These are phyloP conservation scores for Podaxis sp. DNA, from an alignment of 768 basidiomycete species.

Conservation along the genomic window DNA sequence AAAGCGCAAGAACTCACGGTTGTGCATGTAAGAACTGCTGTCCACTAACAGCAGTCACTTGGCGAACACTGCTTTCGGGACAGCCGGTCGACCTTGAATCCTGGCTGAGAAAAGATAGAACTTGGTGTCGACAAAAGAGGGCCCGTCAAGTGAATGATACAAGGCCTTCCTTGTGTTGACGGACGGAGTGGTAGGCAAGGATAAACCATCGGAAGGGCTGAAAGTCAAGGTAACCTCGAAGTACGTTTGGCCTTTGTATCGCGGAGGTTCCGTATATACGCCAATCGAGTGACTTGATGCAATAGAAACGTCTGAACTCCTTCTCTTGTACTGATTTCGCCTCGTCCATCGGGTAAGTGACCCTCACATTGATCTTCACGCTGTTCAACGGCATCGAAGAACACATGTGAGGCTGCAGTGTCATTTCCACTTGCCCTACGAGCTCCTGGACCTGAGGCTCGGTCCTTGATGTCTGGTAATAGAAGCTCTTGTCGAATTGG, in stretches of 20 bases:
- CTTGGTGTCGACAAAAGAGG: constrained; percentile 12
- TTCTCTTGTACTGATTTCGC: neutral
- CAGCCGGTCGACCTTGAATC: neutral
- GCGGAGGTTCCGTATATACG: neutral
- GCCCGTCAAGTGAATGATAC: neutral
- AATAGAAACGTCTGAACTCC: neutral
- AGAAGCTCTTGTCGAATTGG: neutral
- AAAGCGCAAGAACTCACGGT: neutral
- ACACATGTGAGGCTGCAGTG: neutral
- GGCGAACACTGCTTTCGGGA: constrained; percentile 1
- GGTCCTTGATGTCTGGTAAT: neutral
- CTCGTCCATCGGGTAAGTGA: neutral
- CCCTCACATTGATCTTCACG: constrained; percentile 1
- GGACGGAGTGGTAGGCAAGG: neutral
- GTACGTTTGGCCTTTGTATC: neutral
- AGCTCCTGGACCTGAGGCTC: too few relatives aligned
- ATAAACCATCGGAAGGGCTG: neutral
- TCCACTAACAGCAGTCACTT: constrained; percentile 8
- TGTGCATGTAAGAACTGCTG: neutral
- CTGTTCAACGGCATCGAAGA: neutral
- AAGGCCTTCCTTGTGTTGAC: neutral
- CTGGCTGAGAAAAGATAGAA: constrained; percentile 13
- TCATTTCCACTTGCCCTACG: neutral
- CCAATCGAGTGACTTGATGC: neutral
- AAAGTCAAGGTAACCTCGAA: neutral